These are phyloP conservation scores for Penicillium concentricum DNA, from an alignment of 2,329 filamentous ascomycete genomes.

Conservation along the genomic window DNA sequence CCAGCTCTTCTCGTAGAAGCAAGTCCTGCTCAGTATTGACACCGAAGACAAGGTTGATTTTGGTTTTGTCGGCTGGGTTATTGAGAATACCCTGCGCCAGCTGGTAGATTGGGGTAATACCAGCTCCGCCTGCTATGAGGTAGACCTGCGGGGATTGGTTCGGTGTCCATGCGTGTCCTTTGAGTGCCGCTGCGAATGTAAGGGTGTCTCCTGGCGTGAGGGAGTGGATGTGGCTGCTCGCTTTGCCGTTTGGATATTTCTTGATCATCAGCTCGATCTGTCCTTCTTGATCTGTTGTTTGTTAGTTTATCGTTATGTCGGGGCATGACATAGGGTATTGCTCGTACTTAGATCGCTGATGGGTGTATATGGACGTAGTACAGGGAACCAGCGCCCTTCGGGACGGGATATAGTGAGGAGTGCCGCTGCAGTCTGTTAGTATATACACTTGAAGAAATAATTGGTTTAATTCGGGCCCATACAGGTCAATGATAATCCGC, in stretches of 20 bases:
- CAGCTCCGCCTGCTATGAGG: slow-evolving; percentile 68
- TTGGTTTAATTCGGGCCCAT: not conserved
- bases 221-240: slow-evolving; percentile 65
- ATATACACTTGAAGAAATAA: not conserved
- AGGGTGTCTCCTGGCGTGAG: slow-evolving; percentile 62
- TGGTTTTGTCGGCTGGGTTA: slow-evolving; percentile 62
- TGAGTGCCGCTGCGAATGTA: slow-evolving; percentile 56
- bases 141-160: slow-evolving; percentile 54
- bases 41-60: slow-evolving; percentile 64
- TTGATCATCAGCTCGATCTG: slow-evolving; percentile 66
- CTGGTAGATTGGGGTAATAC: slow-evolving; percentile 70
- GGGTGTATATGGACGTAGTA: slow-evolving; percentile 66
- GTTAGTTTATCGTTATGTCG: slow-evolving; percentile 6
- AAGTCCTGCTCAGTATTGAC: slow-evolving; percentile 65
- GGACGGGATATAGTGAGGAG: slow-evolving; percentile 63
- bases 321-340: not conserved
- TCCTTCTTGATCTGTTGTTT: slow-evolving; percentile 53
- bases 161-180: slow-evolving; percentile 55
- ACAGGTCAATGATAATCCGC: slow-evolving; percentile 55
- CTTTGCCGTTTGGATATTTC: slow-evolving; percentile 64
- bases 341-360: slow-evolving; percentile 52
- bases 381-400: slow-evolving; percentile 57
- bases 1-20: slow-evolving; percentile 57
- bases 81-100: slow-evolving; percentile 61
- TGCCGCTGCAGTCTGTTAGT: slow-evolving; percentile 42